A percentile compares a stretch with the other conserved stretches of the same genome.
phyloP scores from a whole-genome alignment of 2,329 filamentous ascomycete genomes.

The Aspergillus novofumigatus region DNA sequence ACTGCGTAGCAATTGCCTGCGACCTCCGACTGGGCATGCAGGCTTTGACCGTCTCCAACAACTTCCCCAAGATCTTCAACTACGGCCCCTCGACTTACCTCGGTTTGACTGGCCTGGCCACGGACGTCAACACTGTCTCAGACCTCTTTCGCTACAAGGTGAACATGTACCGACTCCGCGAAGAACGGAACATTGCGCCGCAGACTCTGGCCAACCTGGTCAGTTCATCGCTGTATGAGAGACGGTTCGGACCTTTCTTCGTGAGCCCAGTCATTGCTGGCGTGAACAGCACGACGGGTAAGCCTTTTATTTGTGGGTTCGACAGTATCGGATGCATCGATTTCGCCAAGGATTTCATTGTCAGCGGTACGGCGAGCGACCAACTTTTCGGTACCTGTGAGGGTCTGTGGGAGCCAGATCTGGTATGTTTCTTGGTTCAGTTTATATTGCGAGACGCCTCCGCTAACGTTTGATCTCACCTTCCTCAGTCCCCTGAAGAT shows the following conservation, averaged over 20 bases:
- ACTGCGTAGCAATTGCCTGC: constrained; percentile 99
- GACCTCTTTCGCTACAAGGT: constrained; percentile 99
- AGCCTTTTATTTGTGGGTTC: constrained; percentile 98
- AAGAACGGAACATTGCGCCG: constrained; percentile 94
- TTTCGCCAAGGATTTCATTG: constrained; percentile 99
- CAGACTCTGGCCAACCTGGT: constrained; percentile 96
- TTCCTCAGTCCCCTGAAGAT: constrained; percentile 72
- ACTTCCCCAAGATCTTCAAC: constrained; percentile 99
- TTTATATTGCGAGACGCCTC: not conserved
- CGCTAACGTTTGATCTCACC: not conserved
- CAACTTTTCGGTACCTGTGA: constrained; percentile 99
- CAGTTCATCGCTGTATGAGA: constrained; percentile 85
- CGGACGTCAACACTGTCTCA: constrained; percentile 88
- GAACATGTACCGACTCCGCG: constrained; percentile 98
- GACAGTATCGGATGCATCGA: constrained; percentile 99
- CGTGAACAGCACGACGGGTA: constrained; percentile 86
- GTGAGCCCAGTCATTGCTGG: constrained; percentile 92
- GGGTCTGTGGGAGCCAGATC: constrained; percentile 93
- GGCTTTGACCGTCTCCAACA: constrained; percentile 92
- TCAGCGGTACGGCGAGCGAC: constrained; percentile 91
- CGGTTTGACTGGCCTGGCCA: constrained; percentile 91
- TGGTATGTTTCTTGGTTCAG: constrained; percentile 58
- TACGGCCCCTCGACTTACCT: constrained; percentile 90
- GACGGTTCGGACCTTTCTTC: constrained; percentile 93
- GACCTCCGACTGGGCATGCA: constrained; percentile 97